Conservation (phyloP, 129 eudicot species). For the Helianthus tuberosus region DNA sequence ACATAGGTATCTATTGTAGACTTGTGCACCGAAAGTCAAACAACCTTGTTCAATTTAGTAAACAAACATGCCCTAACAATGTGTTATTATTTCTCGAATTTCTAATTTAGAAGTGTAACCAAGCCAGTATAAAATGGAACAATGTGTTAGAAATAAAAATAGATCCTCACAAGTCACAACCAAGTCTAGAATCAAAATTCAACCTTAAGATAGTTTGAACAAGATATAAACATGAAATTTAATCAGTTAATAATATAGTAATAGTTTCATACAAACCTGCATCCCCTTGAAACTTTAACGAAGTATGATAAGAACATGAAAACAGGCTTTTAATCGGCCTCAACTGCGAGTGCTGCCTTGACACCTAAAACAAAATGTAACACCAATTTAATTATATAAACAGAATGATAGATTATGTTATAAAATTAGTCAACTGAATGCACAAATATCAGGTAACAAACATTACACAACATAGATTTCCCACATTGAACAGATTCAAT, state of each 20-base stretch:
- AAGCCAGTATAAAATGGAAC: background rate
- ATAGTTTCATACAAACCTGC: conserved; percentile 18
- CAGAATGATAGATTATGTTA: background rate
- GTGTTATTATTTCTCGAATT: background rate
- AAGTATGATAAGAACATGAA: conserved; percentile 29
- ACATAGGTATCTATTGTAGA: background rate
- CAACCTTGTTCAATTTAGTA: background rate
- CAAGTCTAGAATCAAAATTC: conserved; percentile 13
- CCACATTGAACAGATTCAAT: background rate
- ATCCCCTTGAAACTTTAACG: conserved; percentile 21
- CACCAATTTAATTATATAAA: background rate
- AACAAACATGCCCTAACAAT: background rate
- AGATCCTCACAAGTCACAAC: conserved; percentile 17
- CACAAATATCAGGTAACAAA: background rate
- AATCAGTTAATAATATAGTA: conserved; percentile 1
- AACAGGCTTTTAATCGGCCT: conserved; percentile 17
- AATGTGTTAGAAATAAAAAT: background rate
- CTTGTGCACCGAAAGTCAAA: background rate
- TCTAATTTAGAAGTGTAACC: background rate
- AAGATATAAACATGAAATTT: background rate
- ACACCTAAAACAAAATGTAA: conserved; percentile 21
- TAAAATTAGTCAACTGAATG: background rate
- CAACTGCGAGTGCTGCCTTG: conserved; percentile 18
- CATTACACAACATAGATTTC: background rate
- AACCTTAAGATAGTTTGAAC: background rate